Base-by-base conservation (phyloP, 495 filamentous ascomycete genomes). In the Penicillium simplicissimum region DNA sequence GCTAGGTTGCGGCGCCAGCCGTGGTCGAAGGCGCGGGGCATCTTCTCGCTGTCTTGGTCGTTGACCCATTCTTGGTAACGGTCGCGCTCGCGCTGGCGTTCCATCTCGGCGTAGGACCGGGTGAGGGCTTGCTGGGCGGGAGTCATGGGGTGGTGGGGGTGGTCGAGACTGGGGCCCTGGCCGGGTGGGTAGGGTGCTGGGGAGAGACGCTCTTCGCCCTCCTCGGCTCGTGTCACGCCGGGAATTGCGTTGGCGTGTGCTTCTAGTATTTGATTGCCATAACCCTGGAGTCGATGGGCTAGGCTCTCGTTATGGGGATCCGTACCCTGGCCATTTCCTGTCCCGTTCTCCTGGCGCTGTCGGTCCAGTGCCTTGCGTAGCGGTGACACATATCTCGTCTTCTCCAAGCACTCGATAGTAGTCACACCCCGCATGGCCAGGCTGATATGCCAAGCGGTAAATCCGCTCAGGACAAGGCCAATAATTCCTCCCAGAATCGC, bases 371-470 rank as follows among this genome's bases (percentile, higher is more conserved):
- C 82, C 62, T 85, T 88, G 48, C 87, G 84, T 31, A 96, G 72
- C 3, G 92, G 92, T 8, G 87, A 89, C 0, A 96, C 83, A 71
- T 98, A 98, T 42, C 96, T 86, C 0, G 92, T 97, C 71, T 92
- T 96, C 78, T 98, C 96, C 42, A 98, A 74, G 64, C 87, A 93
- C 68, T 98, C 95, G 62, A 98, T 98, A 1, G 96, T 98, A 6
- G 95, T 98, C 69, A 91, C 86, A 3, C 90, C 90, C 1, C 84
- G 81, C 38, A 81, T 76, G 5, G 91, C 92, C 4, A 98, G 82
- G 66, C 88, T 86, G 40, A 98, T 82, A 81, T 98, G 95, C 95
- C 95, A 98, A 21, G 79, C 84, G 1, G 92, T 97, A 71, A 98
- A 98, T 8, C 92, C 94, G 21, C 84, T 85, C 42, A 98, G 78